These are phyloP conservation scores for Auriscalpium microsporum DNA, from an alignment of 768 basidiomycete genomes.

Conservation along the genomic window DNA sequence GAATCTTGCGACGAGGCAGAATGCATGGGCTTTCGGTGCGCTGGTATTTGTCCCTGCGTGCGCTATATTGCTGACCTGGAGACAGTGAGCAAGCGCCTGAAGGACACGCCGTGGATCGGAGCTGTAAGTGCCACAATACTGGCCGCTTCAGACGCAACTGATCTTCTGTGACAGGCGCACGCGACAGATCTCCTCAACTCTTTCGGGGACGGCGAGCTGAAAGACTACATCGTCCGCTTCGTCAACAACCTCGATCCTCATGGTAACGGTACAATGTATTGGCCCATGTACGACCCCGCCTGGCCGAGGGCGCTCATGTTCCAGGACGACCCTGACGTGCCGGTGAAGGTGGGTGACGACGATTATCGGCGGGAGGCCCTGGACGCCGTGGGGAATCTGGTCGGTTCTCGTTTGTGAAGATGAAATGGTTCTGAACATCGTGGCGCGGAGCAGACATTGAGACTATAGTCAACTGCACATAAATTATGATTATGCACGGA, in stretches of 20 bases:
- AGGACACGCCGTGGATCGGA: conserved; percentile 21
- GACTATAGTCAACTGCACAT: too few relatives aligned
- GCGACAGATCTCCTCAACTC: conserved; percentile 5
- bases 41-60: background rate
- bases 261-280: conserved; percentile 2
- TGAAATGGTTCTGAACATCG: too few relatives aligned
- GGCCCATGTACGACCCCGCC: conserved; percentile 6
- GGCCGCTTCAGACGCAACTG: background rate
- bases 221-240: conserved; percentile 16
- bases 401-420: too few relatives aligned
- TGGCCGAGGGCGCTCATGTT: too few relatives aligned
- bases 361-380: too few relatives aligned
- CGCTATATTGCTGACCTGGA: background rate
- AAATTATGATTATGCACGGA: too few relatives aligned
- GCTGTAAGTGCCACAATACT: conserved; percentile 8
- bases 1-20: conserved; percentile 23
- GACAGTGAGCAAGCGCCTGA: conserved; percentile 27
- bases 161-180: background rate
- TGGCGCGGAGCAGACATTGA: too few relatives aligned
- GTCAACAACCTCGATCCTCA: conserved; percentile 22
- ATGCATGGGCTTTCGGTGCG: conserved; percentile 28
- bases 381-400: too few relatives aligned
- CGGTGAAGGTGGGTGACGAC: too few relatives aligned
- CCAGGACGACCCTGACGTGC: too few relatives aligned
- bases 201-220: conserved; percentile 4